These are phyloP conservation scores for Cladophialophora bantiana DNA, from an alignment of 2,329 filamentous ascomycete species.

Conservation along the genomic window DNA sequence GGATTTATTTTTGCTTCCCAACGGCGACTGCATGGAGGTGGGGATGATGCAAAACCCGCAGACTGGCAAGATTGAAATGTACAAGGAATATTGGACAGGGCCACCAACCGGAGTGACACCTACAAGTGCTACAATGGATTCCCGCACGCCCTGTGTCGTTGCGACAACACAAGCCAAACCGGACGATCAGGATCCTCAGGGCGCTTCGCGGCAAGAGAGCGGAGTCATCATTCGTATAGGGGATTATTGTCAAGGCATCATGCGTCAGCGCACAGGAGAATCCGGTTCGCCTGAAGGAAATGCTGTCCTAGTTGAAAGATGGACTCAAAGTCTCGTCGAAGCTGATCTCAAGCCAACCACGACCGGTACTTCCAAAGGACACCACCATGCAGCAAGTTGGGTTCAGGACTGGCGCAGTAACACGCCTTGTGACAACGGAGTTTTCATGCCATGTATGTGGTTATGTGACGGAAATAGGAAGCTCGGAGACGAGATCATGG, in stretches of 20 bases:
- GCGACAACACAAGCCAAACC: slow-evolving; percentile 23
- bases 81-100: slow-evolving; percentile 40
- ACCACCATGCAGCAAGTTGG: slow-evolving; percentile 11
- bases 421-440: slow-evolving; percentile 18
- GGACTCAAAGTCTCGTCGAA: slow-evolving; percentile 17
- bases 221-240: slow-evolving; percentile 33
- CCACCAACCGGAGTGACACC: slow-evolving; percentile 10
- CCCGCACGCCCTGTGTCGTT: slow-evolving; percentile 42
- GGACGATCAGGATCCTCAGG: not conserved
- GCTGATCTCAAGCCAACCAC: not conserved
- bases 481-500: slow-evolving; percentile 29
- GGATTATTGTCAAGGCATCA: slow-evolving; percentile 37
- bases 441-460: slow-evolving; percentile 30
- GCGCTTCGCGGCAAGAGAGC: not conserved
- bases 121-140: slow-evolving; percentile 52
- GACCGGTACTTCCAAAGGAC: not conserved
- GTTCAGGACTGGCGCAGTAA: slow-evolving; percentile 31
- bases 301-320: slow-evolving; percentile 31
- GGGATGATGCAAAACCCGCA: slow-evolving; percentile 38
- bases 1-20: slow-evolving; percentile 39
- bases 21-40: slow-evolving; percentile 40
- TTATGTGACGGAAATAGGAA: slow-evolving; percentile 23
- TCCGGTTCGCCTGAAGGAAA: not conserved
- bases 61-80: slow-evolving; percentile 34
- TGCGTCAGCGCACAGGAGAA: slow-evolving; percentile 19